Conservation (phyloP, 1,139 yeast genomes). For the Geotrichum carabidarum region DNA sequence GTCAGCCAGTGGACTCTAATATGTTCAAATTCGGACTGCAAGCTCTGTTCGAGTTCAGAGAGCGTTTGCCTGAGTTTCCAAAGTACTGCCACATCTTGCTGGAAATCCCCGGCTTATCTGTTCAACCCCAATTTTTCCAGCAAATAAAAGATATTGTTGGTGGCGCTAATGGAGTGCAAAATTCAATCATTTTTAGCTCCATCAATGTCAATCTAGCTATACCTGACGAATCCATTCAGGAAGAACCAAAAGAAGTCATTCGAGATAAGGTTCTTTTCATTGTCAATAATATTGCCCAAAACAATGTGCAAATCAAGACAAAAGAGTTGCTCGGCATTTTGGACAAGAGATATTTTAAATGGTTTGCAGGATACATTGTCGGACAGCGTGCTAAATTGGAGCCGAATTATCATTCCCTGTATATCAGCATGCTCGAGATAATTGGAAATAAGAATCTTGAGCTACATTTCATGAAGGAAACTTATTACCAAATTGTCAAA, state of each 20-base stretch:
- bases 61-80: constrained; percentile 79
- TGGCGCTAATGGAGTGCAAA: constrained; percentile 34
- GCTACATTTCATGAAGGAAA: constrained; percentile 57
- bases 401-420: constrained; percentile 87
- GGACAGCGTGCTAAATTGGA: constrained; percentile 84
- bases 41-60: constrained; percentile 85
- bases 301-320: constrained; percentile 59
- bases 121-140: constrained; percentile 79
- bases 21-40: constrained; percentile 96
- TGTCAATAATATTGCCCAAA: constrained; percentile 78
- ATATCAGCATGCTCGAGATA: constrained; percentile 57
- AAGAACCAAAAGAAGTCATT: constrained; percentile 59
- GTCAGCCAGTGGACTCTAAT: constrained; percentile 84
- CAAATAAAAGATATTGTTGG: constrained; percentile 56
- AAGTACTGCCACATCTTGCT: constrained; percentile 77
- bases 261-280: constrained; percentile 74
- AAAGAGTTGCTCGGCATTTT: constrained; percentile 57
- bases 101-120: constrained; percentile 69
- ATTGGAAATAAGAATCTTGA: constrained; percentile 51
- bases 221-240: constrained; percentile 45
- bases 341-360: constrained; percentile 54
- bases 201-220: constrained; percentile 36
- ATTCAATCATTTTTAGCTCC: constrained; percentile 34
- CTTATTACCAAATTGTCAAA: constrained; percentile 50
- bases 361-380: constrained; percentile 86